Evolutionary conservation across 345 rosid species (phyloP), one percentile per base, ranked within the genome.

Genomic region (Syzygium grande): DNA sequence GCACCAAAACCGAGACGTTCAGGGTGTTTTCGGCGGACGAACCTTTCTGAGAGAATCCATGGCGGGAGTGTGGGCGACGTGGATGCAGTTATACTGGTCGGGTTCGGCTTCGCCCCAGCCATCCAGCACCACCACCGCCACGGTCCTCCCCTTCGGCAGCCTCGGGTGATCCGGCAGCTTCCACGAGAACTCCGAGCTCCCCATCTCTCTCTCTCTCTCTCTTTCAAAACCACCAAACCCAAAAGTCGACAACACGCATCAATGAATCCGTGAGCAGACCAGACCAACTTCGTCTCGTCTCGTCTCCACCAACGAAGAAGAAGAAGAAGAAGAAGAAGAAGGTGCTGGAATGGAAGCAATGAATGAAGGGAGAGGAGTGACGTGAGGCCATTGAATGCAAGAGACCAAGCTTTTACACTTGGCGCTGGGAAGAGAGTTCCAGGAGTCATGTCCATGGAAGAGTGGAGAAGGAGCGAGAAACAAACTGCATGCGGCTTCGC

Each of bases 61-160:
- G 92, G 95, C 89, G 12, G 97, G 98, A 63, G 99, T 98, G 0
- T 95, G 93, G 41, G 99, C 99, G 73, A 92, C 92, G 86, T 98
- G 99, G 92, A 98, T 96, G 68, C 99, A 96, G 87, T 98, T 98
- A 84, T 91, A 98, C 84, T 90, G 90, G 92, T 98, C 98, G 51
- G 98, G 96, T 46, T 93, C 93, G 83, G 94, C 93, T 92, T 98
- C 99, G 17, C 98, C 99, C 99, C 99, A 98, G 1, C 99, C 99
- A 90, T 98, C 99, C 89, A 96, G 91, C 52, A 98, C 98, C 51
- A 98, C 91, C 87, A 96, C 43, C 43, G 96, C 99, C 11, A 98
- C 53, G 49, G 93, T 89, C 92, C 95, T 98, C 51, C 96, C 96
- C 91, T 94, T 96, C 1, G 97, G 95, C 12, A 98, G 94, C 91